Evolutionary conservation across 139 green algal species (phyloP), one percentile per base, ranked within the genome.

Genomic region (Microglena sp.): DNA sequence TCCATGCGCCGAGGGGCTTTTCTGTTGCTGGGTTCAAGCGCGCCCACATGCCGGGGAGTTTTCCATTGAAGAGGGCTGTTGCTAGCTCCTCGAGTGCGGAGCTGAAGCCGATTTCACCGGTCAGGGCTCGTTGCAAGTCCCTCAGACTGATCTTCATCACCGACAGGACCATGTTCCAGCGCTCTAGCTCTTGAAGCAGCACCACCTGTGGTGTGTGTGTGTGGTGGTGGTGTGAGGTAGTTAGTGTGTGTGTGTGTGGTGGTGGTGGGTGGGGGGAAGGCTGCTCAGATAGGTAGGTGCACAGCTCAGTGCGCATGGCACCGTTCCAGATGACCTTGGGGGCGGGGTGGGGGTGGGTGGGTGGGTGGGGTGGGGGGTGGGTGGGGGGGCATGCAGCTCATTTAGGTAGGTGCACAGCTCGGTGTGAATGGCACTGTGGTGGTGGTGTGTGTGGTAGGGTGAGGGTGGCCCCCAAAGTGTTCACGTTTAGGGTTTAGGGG

Each of bases 111-210:
- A 95, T 90, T 75, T 93, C 87, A 35, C 88, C 88, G 29, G 64
- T 69, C 55, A 95, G 72, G 22, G 89, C 89, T 3, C 82, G 79
- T 65, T 86, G 74, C 44, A 95, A 72, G 62, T 90, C 82, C 36
- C 77, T 80, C 30, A 95, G 71, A 43, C 68, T 81, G 24, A n/a
- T 67, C 29, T 66, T 62, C 83, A 95, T 93, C 24, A 74, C 73
- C 21, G 44, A 44, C 60, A 88, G 33, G 55, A 87, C 68, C 6
- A 61, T 72, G 70, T 95, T 95, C 76, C 79, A 93, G 26, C 80
- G 71, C 50, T 91, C 87, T 46, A 93, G 71, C 79, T 95, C 89
- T 60, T 95, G 89, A 56, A 92, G 67, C 68, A 94, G 81, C 60
- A 89, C 83, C 57, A 90, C 80, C 46, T 73, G 62, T 2, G 53